Evolutionary conservation across 371 early-diverging fungal species (phyloP).

Genomic region (Blakeslea trispora): DNA sequence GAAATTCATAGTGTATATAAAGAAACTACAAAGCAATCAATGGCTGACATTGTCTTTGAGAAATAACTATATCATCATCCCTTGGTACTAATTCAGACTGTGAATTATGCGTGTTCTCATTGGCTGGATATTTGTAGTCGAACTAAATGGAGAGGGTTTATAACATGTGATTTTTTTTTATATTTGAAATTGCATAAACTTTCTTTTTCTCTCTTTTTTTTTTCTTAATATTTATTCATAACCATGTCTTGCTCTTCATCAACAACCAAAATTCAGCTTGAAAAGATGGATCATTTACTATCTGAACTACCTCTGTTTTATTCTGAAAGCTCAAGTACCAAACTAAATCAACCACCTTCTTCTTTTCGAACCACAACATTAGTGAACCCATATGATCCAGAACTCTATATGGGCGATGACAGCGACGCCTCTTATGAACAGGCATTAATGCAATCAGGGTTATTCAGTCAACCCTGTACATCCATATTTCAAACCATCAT

Average conservation of each 20-base stretch:
- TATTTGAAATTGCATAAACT: not conserved
- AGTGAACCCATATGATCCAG: conserved; percentile 16
- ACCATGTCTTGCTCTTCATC: not conserved
- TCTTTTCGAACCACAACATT: conserved; percentile 16
- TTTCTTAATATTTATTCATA: not conserved
- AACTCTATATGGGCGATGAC: conserved; percentile 34
- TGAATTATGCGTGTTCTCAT: too few species aligned
- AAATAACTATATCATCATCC: too few species aligned
- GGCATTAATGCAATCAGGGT: conserved; percentile 31
- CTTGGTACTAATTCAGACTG: too few species aligned
- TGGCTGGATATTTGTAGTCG: too few species aligned
- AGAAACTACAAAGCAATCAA: too few species aligned
- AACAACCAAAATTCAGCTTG: not conserved
- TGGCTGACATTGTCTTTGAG: too few species aligned
- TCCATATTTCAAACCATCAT: conserved; percentile 10
- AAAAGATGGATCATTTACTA: conserved; percentile 5
- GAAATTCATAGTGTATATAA: too few species aligned
- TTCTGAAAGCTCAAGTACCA: too few species aligned
- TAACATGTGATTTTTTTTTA: too few species aligned
- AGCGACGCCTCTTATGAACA: conserved; percentile 35
- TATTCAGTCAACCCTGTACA: conserved; percentile 28
- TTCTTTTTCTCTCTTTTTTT: not conserved
- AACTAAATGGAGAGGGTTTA: too few species aligned
- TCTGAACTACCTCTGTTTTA: conserved; percentile 1
- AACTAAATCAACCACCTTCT: not conserved